Evolutionary conservation across 257 asterid genomes (phyloP).

Genomic region (Parsonsia alboflavescens): DNA sequence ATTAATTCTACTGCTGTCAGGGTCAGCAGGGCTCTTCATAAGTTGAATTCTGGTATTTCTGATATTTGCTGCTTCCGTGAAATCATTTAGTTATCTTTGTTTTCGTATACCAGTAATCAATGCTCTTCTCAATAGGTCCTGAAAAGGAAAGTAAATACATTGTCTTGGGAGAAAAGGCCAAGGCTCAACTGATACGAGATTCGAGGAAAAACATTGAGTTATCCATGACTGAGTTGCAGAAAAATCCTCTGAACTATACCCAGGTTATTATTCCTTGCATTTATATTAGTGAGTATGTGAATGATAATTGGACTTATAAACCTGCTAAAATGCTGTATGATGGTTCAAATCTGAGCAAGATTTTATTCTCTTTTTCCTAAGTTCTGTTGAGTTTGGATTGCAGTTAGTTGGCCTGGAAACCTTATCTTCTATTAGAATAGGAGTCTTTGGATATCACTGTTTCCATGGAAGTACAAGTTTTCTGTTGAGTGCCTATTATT

Average conservation of each 20-base stretch:
- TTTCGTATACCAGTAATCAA: slow-evolving; percentile 9
- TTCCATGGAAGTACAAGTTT: neutral
- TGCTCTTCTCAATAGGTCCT: slow-evolving; percentile 48
- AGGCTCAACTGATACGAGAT: slow-evolving; percentile 88
- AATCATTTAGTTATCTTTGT: neutral
- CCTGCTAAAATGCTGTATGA: neutral
- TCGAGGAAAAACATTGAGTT: slow-evolving; percentile 67
- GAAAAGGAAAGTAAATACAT: slow-evolving; percentile 76
- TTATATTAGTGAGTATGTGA: neutral
- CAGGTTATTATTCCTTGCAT: slow-evolving; percentile 50
- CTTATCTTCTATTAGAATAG: neutral
- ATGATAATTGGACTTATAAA: neutral
- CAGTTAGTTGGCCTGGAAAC: neutral
- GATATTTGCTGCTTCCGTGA: slow-evolving; percentile 8
- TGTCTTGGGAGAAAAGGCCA: slow-evolving; percentile 93
- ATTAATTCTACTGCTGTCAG: slow-evolving; percentile 92
- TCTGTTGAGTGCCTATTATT: neutral
- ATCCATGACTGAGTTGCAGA: slow-evolving; percentile 79
- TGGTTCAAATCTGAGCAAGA: neutral
- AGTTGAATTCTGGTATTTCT: slow-evolving; percentile 59
- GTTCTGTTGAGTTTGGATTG: neutral
- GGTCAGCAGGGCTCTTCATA: slow-evolving; percentile 73
- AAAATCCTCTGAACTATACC: slow-evolving; percentile 86
- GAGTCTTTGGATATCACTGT: neutral
- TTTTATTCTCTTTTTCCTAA: neutral